Evolutionary conservation across 208 protist genomes (phyloP).

Genomic region (Endotrypanum monterogeii): DNA sequence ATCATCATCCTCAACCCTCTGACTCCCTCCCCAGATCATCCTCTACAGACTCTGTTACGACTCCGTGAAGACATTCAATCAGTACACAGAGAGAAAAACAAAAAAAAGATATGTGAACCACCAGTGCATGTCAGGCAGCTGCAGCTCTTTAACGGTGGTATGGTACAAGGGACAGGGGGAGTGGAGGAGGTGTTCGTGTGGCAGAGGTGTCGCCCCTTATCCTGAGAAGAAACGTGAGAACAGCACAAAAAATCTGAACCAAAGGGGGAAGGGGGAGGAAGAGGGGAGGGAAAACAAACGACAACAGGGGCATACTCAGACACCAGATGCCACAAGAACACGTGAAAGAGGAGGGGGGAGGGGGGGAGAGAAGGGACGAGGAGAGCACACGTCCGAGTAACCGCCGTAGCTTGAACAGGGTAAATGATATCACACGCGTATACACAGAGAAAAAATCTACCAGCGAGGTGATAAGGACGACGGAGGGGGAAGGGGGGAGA

Average conservation of each 20-base stretch:
- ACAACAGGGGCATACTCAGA: neutral
- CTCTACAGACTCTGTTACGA: neutral
- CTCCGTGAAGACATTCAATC: neutral
- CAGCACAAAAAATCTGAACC: no score
- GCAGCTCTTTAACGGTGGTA: neutral
- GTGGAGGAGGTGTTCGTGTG: neutral
- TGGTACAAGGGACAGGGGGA: neutral
- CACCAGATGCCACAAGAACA: neutral
- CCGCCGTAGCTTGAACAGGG: neutral
- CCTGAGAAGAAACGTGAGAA: no score
- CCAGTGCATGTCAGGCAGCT: neutral
- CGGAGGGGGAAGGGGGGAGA: neutral
- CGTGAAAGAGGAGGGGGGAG: slow-evolving; percentile 2
- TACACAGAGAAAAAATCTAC: neutral
- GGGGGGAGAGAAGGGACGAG: neutral
- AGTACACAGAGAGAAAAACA: neutral
- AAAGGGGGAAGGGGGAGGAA: neutral
- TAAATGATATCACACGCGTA: neutral
- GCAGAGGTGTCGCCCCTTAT: no score
- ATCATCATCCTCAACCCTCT: neutral
- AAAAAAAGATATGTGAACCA: no score
- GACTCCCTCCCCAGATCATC: no score
- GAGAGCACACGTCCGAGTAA: neutral
- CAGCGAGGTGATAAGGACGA: neutral
- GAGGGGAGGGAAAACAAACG: neutral